Percentiles rank a stretch among this genome's conserved stretches.
Conservation (phyloP, 2,329 filamentous ascomycete species). For the Sclerotinia spermophila region DNA sequence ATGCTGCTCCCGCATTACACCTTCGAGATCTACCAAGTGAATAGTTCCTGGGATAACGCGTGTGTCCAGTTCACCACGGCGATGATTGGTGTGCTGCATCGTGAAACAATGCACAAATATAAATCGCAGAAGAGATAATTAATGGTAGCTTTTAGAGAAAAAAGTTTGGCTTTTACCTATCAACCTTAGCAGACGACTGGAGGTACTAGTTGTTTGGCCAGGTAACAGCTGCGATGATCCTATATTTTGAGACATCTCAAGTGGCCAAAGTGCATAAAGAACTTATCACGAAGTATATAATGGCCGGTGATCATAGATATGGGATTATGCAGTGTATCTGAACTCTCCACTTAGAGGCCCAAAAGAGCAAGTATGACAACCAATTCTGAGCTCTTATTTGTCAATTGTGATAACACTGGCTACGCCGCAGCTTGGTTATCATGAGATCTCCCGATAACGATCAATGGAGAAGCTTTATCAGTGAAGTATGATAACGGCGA, state of each 20-base stretch:
- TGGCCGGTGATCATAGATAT: constrained; percentile 9
- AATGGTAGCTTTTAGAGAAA: not conserved
- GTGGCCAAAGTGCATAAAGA: not conserved
- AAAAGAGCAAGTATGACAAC: constrained; percentile 1
- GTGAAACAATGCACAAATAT: not conserved
- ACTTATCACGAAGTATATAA: not conserved
- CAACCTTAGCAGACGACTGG: not conserved
- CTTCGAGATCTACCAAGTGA: constrained; percentile 36
- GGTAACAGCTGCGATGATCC: not conserved
- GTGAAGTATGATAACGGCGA: constrained; percentile 1
- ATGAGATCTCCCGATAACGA: not conserved
- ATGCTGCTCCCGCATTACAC: constrained; percentile 27
- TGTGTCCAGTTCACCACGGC: constrained; percentile 22
- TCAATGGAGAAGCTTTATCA: not conserved
- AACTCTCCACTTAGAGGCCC: constrained; percentile 6
- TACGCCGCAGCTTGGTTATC: not conserved
- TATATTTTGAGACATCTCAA: not conserved
- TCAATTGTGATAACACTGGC: not conserved
- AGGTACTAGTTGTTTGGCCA: not conserved
- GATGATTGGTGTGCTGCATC: constrained; percentile 16
- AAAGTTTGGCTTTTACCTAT: not conserved
- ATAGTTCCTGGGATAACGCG: constrained; percentile 33
- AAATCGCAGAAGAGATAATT: not conserved
- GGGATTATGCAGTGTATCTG: constrained; percentile 11
- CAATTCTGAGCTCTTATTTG: constrained; percentile 5